These are phyloP conservation scores for Penicillium sp. DNA, from an alignment of 2,329 filamentous ascomycete genomes.

Conservation along the genomic window DNA sequence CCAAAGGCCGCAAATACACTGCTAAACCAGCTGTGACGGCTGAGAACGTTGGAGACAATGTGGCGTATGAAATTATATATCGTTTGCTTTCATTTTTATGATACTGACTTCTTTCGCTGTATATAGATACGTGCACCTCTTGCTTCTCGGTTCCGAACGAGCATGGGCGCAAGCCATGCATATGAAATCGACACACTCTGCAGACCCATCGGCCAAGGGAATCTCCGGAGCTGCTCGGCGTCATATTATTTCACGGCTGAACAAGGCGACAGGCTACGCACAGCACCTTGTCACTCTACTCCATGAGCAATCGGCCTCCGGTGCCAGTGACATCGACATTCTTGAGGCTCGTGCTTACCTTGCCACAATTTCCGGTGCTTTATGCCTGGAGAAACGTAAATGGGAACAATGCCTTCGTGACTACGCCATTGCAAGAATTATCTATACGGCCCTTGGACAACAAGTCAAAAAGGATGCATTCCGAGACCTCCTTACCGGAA, in stretches of 20 bases:
- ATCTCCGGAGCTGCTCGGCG: constrained; percentile 77
- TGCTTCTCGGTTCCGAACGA: constrained; percentile 82
- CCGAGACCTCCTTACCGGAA: constrained; percentile 81
- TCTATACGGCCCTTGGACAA: constrained; percentile 75
- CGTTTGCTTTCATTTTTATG: neutral
- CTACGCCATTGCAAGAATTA: constrained; percentile 75
- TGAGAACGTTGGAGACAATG: constrained; percentile 71
- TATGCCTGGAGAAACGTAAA: constrained; percentile 81
- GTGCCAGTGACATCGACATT: constrained; percentile 69
- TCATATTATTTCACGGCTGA: constrained; percentile 84
- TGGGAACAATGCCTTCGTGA: constrained; percentile 78
- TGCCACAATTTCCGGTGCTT: constrained; percentile 72
- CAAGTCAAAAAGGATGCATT: constrained; percentile 71
- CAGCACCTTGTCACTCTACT: constrained; percentile 68
- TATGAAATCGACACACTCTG: constrained; percentile 80
- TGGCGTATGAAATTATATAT: constrained; percentile 61
- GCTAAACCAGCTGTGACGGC: constrained; percentile 70
- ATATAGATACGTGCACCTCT: constrained; percentile 70
- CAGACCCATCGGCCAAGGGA: constrained; percentile 70
- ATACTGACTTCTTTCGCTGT: constrained; percentile 12
- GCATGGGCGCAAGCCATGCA: constrained; percentile 96
- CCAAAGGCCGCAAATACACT: constrained; percentile 82
- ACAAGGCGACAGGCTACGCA: constrained; percentile 74
- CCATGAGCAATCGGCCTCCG: constrained; percentile 61
- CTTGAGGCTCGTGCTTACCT: constrained; percentile 86